Conservation (phyloP, 2,329 filamentous ascomycete species). For the Chrysoporthe deuterocubensis region DNA sequence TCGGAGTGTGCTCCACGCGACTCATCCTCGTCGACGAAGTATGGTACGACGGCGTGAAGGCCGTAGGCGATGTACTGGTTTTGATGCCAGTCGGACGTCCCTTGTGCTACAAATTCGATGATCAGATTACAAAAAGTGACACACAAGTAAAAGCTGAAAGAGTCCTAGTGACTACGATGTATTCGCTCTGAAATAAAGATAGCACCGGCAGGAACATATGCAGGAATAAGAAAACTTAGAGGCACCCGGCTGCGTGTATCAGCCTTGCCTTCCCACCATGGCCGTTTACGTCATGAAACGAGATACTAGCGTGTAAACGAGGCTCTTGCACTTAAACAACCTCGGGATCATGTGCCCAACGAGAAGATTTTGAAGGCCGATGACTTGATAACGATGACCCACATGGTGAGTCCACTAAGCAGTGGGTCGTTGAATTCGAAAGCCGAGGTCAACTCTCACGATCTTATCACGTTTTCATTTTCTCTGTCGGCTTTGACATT, state of each 20-base stretch:
- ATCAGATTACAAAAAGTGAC: not conserved
- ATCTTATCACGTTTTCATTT: slow-evolving; percentile 22
- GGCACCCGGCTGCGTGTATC: not conserved
- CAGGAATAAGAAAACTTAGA: not conserved
- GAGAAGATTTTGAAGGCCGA: not conserved
- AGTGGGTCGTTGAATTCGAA: slow-evolving; percentile 19
- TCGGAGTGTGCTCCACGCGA: not conserved
- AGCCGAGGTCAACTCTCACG: slow-evolving; percentile 22
- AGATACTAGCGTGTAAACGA: not conserved
- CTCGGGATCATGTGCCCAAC: slow-evolving; percentile 9
- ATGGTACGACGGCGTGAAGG: not conserved
- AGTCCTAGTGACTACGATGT: not conserved
- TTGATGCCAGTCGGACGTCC: not conserved
- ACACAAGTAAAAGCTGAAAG: not conserved
- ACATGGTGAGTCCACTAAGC: slow-evolving; percentile 14
- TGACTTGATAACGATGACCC: slow-evolving; percentile 13
- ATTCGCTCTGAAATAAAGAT: not conserved
- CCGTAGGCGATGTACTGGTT: not conserved
- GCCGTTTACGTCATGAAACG: not conserved
- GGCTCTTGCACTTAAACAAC: not conserved
- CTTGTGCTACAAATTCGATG: not conserved
- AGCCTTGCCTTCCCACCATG: not conserved
- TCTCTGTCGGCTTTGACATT: not conserved
- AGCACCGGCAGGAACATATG: not conserved
- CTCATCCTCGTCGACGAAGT: not conserved